Base-by-base conservation (phyloP, 225 moss, liverwort and hornwort species). In the Thuidium tamariscinum region DNA sequence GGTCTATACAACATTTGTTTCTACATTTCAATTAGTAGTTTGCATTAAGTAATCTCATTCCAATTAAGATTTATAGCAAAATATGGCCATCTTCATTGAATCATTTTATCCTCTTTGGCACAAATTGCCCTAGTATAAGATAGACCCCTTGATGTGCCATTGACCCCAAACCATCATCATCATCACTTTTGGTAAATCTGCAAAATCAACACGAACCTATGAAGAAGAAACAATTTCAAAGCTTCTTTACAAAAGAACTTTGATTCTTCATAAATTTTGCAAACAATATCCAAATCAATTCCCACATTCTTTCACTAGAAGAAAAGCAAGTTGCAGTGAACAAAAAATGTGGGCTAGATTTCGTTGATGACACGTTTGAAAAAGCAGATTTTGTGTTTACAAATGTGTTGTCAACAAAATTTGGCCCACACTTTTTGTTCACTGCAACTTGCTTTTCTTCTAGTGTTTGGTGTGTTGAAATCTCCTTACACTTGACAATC, bases 121-220 rank as follows among this genome's bases (percentile, higher is more conserved):
- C 0, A 4, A 3, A n/a, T 9, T 19, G 16, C 64, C n/a, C n/a
- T n/a, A 32, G 7, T 61, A 29, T 5, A 13, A 61, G 1, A 12
- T 29, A 5, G 3, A 29, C 3, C 29, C 5, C 32, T 1, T 16
- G 34, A 17, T 19, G 26, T 9, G 9, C 3, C 9, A 16, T 1
- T 16, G 1, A 42, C 8, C 15, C 9, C 7, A 41, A 41, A 36
- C 3, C 0, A 1, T 13, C 51, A 51, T 37, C 22, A 67, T 67
- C 22, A 21, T 67, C 37, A 67, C 9, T 67, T 3, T 37, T 0
- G 0, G 0, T 23, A 68, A 1, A 2, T 39, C 7, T 21, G 3
- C 1, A 36, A 66, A 37, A 67, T 37, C 36, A 17, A 22, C 12
- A 4, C 4, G 1, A 12, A 34, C 3, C 2, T 11, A 0, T 36